Conservation (phyloP, 2,329 filamentous ascomycete genomes). For the Colletotrichum sp. region DNA sequence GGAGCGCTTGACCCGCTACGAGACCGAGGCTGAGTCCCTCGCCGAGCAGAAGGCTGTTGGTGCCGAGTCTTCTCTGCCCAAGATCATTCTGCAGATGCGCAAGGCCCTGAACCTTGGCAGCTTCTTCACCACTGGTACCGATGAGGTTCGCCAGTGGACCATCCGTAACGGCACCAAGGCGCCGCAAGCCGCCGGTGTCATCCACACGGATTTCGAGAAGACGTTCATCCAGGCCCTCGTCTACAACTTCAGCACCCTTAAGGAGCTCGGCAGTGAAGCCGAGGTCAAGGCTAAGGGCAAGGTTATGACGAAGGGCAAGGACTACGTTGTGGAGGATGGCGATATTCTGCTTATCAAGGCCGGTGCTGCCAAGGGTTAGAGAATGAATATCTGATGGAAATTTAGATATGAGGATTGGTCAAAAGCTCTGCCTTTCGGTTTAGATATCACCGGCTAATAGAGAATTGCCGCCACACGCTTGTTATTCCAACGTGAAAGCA, state of each 20-base stretch:
- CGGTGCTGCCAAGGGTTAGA: conserved; percentile 76
- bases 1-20: conserved; percentile 84
- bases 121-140: conserved; percentile 96
- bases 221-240: conserved; percentile 97
- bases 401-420: conserved; percentile 17
- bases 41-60: conserved; percentile 91
- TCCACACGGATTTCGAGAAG: conserved; percentile 99
- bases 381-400: conserved; percentile 20
- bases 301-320: conserved; percentile 98
- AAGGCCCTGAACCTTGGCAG: conserved; percentile 87
- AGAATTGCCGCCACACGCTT: not conserved
- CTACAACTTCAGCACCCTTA: conserved; percentile 84
- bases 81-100: conserved; percentile 92
- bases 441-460: conserved; percentile 22
- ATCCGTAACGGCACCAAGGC: conserved; percentile 95
- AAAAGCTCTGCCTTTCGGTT: conserved; percentile 23
- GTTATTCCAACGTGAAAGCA: not conserved
- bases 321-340: conserved; percentile 88
- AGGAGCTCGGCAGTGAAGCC: conserved; percentile 87
- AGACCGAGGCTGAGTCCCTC: conserved; percentile 74
- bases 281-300: conserved; percentile 94
- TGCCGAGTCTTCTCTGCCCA: conserved; percentile 87
- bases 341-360: conserved; percentile 89
- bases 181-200: conserved; percentile 96
- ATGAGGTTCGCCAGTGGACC: conserved; percentile 99